A percentile compares a stretch with the other conserved stretches of the same genome.
These are phyloP conservation scores for Fragosphaeria purpurea DNA, from an alignment of 2,329 filamentous ascomycete genomes.

Conservation along the genomic window DNA sequence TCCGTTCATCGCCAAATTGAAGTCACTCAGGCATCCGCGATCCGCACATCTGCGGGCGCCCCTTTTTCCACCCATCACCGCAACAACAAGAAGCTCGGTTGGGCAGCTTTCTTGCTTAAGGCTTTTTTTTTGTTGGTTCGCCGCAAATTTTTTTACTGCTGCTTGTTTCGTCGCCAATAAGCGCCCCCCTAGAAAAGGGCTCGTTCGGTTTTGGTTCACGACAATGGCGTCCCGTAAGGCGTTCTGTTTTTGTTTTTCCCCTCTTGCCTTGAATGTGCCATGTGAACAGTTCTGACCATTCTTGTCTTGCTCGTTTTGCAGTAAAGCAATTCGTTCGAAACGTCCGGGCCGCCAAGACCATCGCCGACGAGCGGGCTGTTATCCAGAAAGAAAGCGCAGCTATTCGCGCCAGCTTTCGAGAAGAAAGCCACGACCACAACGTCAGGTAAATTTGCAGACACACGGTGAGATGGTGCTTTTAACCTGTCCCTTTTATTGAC, in stretches of 20 bases:
- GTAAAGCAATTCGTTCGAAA: constrained; percentile 99
- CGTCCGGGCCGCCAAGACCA: constrained; percentile 95
- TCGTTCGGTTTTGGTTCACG: background rate
- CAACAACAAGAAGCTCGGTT: too few relatives aligned
- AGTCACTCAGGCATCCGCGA: constrained; percentile 3
- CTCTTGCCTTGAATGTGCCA: background rate
- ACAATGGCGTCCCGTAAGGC: constrained; percentile 14
- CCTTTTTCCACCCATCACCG: background rate
- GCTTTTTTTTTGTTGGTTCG: too few relatives aligned
- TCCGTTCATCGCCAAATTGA: background rate
- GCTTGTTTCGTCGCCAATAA: too few relatives aligned
- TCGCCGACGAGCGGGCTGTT: constrained; percentile 95
- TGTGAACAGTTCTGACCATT: background rate
- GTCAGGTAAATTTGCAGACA: constrained; percentile 54
- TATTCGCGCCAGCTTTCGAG: constrained; percentile 92
- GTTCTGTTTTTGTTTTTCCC: background rate
- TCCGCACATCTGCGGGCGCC: background rate
- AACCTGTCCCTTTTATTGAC: background rate
- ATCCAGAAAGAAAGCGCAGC: constrained; percentile 98
- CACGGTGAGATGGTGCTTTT: background rate
- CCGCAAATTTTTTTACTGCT: too few relatives aligned
- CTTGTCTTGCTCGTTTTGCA: constrained; percentile 27
- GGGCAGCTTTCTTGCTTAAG: too few relatives aligned
- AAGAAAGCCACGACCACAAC: constrained; percentile 88
- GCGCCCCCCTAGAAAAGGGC: constrained; percentile 3